Percentiles rank a stretch among this genome's conserved stretches.
Conservation (phyloP, 2,329 filamentous ascomycete species). For the Ophiocordyceps camponoti-leonardi region DNA sequence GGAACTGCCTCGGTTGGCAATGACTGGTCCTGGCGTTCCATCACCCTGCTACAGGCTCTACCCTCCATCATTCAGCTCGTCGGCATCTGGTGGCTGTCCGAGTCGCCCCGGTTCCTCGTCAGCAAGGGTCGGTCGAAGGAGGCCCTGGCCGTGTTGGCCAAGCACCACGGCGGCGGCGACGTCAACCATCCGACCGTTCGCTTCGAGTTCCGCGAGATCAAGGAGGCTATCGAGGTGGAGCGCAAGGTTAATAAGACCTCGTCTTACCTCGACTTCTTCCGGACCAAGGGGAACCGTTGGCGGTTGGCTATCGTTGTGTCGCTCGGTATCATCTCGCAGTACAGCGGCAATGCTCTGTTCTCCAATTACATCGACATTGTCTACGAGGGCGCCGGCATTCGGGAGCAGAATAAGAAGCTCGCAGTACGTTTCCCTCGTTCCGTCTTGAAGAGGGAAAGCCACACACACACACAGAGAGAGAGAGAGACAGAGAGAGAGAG, state of each 20-base stretch:
- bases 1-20: slow-evolving; percentile 38
- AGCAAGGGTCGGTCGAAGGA: slow-evolving; percentile 45
- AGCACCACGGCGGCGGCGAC: slow-evolving; percentile 47
- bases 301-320: slow-evolving; percentile 44
- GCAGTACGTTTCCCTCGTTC: slow-evolving; percentile 22
- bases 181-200: slow-evolving; percentile 41
- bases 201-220: slow-evolving; percentile 50
- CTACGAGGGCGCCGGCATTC: slow-evolving; percentile 44
- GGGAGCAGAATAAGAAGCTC: slow-evolving; percentile 35
- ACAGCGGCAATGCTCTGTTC: slow-evolving; percentile 49
- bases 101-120: slow-evolving; percentile 49
- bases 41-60: slow-evolving; percentile 45
- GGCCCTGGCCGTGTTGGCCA: slow-evolving; percentile 41
- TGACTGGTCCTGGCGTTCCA: slow-evolving; percentile 52
- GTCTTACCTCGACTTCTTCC: slow-evolving; percentile 42
- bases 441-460: too few relatives aligned
- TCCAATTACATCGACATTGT: slow-evolving; percentile 49
- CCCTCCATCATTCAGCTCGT: slow-evolving; percentile 43
- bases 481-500: too few relatives aligned
- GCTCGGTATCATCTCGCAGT: slow-evolving; percentile 50
- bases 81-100: slow-evolving; percentile 53
- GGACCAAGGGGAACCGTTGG: slow-evolving; percentile 46
- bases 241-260: slow-evolving; percentile 27
- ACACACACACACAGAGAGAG: too few relatives aligned
- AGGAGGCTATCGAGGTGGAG: slow-evolving; percentile 43